These are phyloP conservation scores for Trichaptum fuscoviolaceum DNA, from an alignment of 768 basidiomycete genomes.

Conservation along the genomic window DNA sequence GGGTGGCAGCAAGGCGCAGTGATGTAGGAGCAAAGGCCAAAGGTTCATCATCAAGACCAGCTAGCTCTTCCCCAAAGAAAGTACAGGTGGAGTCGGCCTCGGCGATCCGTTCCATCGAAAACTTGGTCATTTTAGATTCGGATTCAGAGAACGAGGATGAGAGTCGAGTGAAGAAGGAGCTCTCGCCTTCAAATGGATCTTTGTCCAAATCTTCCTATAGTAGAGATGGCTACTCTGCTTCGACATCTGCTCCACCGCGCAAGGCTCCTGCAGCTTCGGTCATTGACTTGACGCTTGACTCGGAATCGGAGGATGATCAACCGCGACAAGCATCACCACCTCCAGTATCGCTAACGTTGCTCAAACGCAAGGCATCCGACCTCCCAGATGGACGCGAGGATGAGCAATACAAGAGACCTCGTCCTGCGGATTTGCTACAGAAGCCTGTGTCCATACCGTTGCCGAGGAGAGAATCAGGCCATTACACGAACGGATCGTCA, in stretches of 20 bases:
- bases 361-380: slow-evolving; percentile 59
- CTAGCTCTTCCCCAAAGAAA: neutral
- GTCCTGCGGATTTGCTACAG: neutral
- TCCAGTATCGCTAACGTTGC: slow-evolving; percentile 15
- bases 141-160: slow-evolving; percentile 75
- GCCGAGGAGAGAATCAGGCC: slow-evolving; percentile 5
- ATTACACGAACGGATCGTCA: slow-evolving; percentile 5
- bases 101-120: slow-evolving; percentile 12
- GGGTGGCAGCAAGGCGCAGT: slow-evolving; percentile 52
- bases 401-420: neutral
- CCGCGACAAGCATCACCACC: slow-evolving; percentile 14
- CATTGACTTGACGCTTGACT: slow-evolving; percentile 82
- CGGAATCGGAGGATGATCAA: slow-evolving; percentile 58
- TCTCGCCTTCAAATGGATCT: slow-evolving; percentile 54
- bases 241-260: slow-evolving; percentile 26
- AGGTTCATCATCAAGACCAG: neutral
- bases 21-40: neutral
- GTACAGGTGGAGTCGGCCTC: neutral
- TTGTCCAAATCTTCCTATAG: slow-evolving; percentile 17
- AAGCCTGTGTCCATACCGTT: slow-evolving; percentile 5
- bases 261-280: slow-evolving; percentile 50
- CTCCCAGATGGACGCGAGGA: slow-evolving; percentile 6
- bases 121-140: slow-evolving; percentile 55
- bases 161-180: slow-evolving; percentile 66
- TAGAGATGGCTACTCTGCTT: slow-evolving; percentile 38